Evolutionary conservation across 164 flowering plant species (phyloP).

Genomic region (Piper longum): DNA sequence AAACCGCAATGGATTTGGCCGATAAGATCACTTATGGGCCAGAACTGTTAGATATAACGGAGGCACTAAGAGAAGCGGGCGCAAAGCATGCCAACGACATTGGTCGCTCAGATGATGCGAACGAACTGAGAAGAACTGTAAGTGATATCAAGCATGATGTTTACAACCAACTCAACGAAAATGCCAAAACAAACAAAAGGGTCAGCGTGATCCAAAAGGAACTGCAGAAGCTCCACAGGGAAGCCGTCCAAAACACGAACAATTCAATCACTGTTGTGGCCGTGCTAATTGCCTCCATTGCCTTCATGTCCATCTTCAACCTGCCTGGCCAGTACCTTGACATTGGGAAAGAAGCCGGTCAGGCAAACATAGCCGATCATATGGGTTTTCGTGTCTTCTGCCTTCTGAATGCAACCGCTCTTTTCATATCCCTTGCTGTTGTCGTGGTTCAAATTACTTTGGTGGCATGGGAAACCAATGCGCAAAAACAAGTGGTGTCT

Average conservation of each 20-base stretch:
- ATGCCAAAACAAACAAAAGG: constrained; percentile 60
- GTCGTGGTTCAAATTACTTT: constrained; percentile 92
- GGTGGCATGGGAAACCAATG: constrained; percentile 89
- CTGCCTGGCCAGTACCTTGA: constrained; percentile 64
- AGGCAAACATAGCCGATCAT: constrained; percentile 38
- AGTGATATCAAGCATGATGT: constrained; percentile 94
- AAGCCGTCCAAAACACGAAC: constrained; percentile 82
- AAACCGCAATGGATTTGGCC: constrained; percentile 91
- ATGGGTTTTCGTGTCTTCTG: constrained; percentile 62
- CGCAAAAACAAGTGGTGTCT: constrained; percentile 76
- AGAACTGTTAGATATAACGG: constrained; percentile 49
- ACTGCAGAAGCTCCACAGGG: constrained; percentile 66
- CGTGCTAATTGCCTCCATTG: constrained; percentile 86
- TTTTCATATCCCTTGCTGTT: constrained; percentile 81
- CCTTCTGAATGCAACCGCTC: constrained; percentile 66
- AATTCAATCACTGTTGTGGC: constrained; percentile 89
- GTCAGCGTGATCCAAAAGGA: constrained; percentile 89
- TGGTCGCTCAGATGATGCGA: constrained; percentile 49
- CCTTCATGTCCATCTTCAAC: constrained; percentile 83
- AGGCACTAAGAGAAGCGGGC: constrained; percentile 64
- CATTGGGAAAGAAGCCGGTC: constrained; percentile 35
- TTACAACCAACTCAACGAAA: constrained; percentile 68
- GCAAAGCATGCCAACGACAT: constrained; percentile 71
- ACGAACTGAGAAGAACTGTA: constrained; percentile 78
- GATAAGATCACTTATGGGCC: constrained; percentile 79